Percentiles rank a stretch among this genome's conserved stretches.
Conservation (phyloP, 257 asterid genomes). For the Petunia secreta region DNA sequence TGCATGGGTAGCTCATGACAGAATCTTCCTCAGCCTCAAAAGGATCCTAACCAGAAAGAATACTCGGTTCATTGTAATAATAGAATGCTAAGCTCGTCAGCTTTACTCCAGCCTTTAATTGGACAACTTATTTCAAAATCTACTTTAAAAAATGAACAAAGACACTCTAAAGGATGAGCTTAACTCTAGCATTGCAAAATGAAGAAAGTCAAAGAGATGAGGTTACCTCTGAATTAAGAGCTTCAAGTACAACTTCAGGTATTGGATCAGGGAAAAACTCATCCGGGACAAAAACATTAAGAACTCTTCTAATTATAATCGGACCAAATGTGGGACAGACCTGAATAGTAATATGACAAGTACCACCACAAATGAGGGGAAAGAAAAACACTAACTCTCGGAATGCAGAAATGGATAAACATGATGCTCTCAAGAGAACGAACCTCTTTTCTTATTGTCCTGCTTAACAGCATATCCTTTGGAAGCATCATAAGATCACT, state of each 20-base stretch:
- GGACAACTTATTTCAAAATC: too few species aligned
- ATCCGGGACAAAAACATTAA: conserved; percentile 72
- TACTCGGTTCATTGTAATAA: neutral
- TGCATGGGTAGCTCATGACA: conserved; percentile 62
- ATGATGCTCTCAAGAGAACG: conserved; percentile 5
- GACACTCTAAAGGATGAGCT: neutral
- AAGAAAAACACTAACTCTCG: neutral
- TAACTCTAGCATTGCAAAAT: neutral
- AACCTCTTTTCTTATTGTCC: conserved; percentile 77
- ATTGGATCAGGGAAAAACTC: conserved; percentile 85
- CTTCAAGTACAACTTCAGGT: conserved; percentile 61
- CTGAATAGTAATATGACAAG: conserved; percentile 39
- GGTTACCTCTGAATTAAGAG: conserved; percentile 72
- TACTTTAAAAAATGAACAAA: neutral
- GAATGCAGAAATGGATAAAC: neutral
- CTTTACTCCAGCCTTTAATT: neutral
- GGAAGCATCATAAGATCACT: conserved; percentile 98
- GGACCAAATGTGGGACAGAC: conserved; percentile 87
- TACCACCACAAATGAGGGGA: neutral
- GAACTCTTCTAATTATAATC: conserved; percentile 63
- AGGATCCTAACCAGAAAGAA: conserved; percentile 48
- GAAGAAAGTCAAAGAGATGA: neutral
- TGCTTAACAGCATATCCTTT: conserved; percentile 72
- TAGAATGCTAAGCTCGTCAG: neutral
- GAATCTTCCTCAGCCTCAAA: conserved; percentile 38